Base-by-base conservation (phyloP, 1,284 basidiomycete species). In the Irpex lacteus region DNA sequence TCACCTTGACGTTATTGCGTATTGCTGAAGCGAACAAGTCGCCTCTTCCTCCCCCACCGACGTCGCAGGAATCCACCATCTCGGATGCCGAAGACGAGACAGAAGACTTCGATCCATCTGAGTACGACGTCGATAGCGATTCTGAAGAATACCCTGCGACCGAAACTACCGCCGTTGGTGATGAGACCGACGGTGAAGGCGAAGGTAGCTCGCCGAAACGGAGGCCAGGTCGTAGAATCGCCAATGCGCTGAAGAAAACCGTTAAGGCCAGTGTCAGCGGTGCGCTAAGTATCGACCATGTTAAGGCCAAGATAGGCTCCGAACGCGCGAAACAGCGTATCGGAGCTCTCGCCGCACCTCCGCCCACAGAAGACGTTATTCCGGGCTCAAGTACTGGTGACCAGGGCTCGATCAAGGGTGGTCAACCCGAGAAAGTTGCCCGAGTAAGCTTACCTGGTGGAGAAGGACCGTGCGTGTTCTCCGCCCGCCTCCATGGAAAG, bases 1-100 rank as follows among this genome's bases (percentile, higher is more conserved):
- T 86, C 49, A 81, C 82, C 0, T 72, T 86, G 3, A 82, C 84
- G 37, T 70, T 86, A 36, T 72, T 85, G 2, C 78, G 84, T 13
- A 77, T 84, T 34, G 80, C 77, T 5, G 83, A 85, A 67, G 75
- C 74, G 0, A 73, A 73, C 44, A 77, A 78, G 61, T 70, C 76
- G 0, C 82, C 82, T 0, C 69, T 84, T 3, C 82, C 82, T 1
- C 79, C 80, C 1, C 81, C 82, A 5, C 79, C 80, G 0, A 68
- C 68, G 0, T 66, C 71, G 9, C 58, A 59, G 38, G 62, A 66
- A 26, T 65, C 67, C 18, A 70, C 70, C 0, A 61, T 65, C 0
- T 65, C 66, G 11, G 65, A 63, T 47, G 36, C 65, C 1, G 70
- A 68, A 18, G 68, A 68, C 8, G 68, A 66, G 11, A 61, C 70